Evolutionary conservation across 2,329 filamentous ascomycete species (phyloP), one percentile per base, ranked within the genome.

Genomic region (Fusarium vanettenii): DNA sequence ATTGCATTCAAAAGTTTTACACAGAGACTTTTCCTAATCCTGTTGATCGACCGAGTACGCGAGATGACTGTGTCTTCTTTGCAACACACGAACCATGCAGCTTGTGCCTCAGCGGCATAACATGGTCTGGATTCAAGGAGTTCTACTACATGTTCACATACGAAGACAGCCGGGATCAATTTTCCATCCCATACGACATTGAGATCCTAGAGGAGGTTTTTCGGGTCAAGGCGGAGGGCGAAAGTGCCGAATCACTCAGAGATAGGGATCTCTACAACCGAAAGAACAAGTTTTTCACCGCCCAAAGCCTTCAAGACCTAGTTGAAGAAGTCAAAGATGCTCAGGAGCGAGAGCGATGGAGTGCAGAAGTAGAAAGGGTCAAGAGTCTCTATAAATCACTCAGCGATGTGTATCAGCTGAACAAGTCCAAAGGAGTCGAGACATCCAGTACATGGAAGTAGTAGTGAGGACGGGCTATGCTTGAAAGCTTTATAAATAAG

Each of bases 121-220:
- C 88, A 3, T 91, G 89, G 89, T 86, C 86, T 11, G 88, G 89
- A 1, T 90, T 91, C 81, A 83, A 82, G 67, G 85, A 88, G 79
- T 83, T 91, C 66, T 90, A 89, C 79, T 89, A 89, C 76, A 81
- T 90, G 57, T 91, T 90, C 79, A 90, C 88, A 0, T 89, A 90
- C 76, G 86, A 90, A 78, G 89, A 91, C 78, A 90, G 86, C 61
- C 82, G 88, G 43, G 88, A 90, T 71, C 75, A 89, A 7, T 90
- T 91, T 74, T 79, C 80, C 4, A 90, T 90, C 65, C 88, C 88
- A 3, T 86, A 90, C 77, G 89, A 91, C 68, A 89, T 90, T 70
- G 85, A 89, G 59, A 90, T 91, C 64, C 75, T 91, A 56, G 82
- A 89, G 77, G 81, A 87, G 66, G 88, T 91, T 2, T 91, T 90